phyloP scores from a whole-genome alignment of 108 stramenopile genomes.

The Nitzschia sp. region DNA sequence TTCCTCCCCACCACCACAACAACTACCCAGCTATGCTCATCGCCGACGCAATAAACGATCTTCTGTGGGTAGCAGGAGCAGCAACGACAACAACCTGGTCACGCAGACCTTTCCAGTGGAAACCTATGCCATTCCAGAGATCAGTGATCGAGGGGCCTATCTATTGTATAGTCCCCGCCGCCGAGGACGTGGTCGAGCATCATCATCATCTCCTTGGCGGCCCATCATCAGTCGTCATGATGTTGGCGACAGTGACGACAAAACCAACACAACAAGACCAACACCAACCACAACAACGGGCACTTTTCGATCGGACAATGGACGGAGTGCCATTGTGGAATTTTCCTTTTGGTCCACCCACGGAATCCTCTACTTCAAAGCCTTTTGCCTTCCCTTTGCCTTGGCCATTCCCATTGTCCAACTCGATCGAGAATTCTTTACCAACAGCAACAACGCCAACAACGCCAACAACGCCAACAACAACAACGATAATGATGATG shows the following conservation, averaged over 20 bases:
- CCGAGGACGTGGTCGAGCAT: too few relatives aligned
- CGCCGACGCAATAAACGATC: neutral
- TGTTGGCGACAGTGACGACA: neutral
- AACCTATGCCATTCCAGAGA: conserved; percentile 15
- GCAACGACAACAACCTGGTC: too few relatives aligned
- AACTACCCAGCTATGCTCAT: neutral
- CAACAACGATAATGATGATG: neutral
- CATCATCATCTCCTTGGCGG: neutral
- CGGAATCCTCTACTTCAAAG: conserved; percentile 13
- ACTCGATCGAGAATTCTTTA: neutral
- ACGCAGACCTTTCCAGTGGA: neutral
- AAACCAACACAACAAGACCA: neutral
- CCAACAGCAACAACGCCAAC: neutral
- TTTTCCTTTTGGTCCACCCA: conserved; percentile 4
- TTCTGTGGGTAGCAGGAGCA: too few relatives aligned
- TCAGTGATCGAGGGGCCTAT: conserved; percentile 12
- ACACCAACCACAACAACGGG: neutral
- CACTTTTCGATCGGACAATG: neutral
- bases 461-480: neutral
- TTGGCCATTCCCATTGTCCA: conserved; percentile 14
- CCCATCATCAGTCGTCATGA: too few relatives aligned
- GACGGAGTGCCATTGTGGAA: conserved; percentile 10
- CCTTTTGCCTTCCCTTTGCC: conserved; percentile 4
- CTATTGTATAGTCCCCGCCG: conserved; percentile 7
- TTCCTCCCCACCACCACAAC: too few relatives aligned